These are phyloP conservation scores for Pythium plurisporium DNA, from an alignment of 352 stramenopile species.

Conservation along the genomic window DNA sequence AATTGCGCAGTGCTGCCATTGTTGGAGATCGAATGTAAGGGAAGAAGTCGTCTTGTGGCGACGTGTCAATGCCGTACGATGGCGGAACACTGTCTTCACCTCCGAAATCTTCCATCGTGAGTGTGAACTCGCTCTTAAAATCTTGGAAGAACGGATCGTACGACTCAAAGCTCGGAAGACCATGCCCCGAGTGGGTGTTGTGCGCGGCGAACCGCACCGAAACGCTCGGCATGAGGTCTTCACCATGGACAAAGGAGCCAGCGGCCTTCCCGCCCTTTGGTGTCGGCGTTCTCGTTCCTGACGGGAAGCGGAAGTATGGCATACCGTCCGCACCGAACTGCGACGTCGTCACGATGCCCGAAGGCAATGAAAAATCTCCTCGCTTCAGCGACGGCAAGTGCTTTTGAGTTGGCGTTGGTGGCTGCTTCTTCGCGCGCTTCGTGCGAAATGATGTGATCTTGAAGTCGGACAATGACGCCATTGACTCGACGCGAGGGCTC, in stretches of 20 bases:
- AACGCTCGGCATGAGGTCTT: conserved; percentile 23
- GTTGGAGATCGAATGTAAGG: conserved; percentile 23
- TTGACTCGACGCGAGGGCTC: conserved; percentile 27
- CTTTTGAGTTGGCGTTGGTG: background rate
- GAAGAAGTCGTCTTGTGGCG: conserved; percentile 21
- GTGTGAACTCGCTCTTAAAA: conserved; percentile 36
- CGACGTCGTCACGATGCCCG: conserved; percentile 11
- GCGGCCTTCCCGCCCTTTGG: background rate
- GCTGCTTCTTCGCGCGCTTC: conserved; percentile 21
- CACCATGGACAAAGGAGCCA: conserved; percentile 2
- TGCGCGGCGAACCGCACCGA: conserved; percentile 23
- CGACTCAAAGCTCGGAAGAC: conserved; percentile 27
- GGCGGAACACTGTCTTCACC: conserved; percentile 16
- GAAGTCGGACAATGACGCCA: conserved; percentile 28
- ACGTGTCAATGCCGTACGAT: conserved; percentile 14
- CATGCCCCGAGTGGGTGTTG: background rate
- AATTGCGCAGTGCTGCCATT: conserved; percentile 22
- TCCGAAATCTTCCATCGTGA: conserved; percentile 43
- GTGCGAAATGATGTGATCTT: conserved; percentile 26
- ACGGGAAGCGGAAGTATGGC: conserved; percentile 14
- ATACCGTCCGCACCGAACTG: background rate
- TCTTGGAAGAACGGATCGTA: conserved; percentile 44
- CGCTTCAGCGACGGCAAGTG: conserved; percentile 16
- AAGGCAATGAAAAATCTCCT: conserved; percentile 21
- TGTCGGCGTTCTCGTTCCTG: conserved; percentile 4